Conservation (phyloP, 768 basidiomycete species). For the Phlegmacium glaucopus region DNA sequence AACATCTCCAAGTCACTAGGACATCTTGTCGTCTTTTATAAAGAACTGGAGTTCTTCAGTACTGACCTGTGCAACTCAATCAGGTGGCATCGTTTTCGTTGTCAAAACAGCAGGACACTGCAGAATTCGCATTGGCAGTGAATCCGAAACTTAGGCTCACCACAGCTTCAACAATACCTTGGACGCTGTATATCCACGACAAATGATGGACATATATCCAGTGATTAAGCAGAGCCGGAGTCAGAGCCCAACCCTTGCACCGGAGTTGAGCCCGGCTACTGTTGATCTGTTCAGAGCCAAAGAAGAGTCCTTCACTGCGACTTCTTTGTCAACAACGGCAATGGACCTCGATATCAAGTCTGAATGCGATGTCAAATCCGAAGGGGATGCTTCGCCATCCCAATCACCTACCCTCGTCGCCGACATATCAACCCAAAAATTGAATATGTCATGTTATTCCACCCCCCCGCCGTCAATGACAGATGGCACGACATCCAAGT, state of each 20-base stretch:
- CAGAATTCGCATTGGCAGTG: slow-evolving; percentile 7
- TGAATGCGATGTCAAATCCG: slow-evolving; percentile 25
- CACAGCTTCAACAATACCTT: slow-evolving; percentile 5
- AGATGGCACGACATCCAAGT: slow-evolving; percentile 32
- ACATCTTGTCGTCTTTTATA: background rate
- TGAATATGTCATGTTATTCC: slow-evolving; percentile 31
- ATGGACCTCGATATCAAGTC: slow-evolving; percentile 32
- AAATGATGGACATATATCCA: slow-evolving; percentile 19
- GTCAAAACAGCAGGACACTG: slow-evolving; percentile 8
- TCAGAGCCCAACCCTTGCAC: slow-evolving; percentile 17
- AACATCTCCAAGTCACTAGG: no score
- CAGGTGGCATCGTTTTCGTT: slow-evolving; percentile 6
- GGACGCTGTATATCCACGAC: slow-evolving; percentile 8
- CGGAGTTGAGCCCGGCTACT: slow-evolving; percentile 12
- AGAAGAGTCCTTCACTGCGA: slow-evolving; percentile 28
- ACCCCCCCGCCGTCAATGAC: slow-evolving; percentile 30
- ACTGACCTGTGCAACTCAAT: slow-evolving; percentile 14
- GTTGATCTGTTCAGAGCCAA: slow-evolving; percentile 28
- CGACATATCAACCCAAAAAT: slow-evolving; percentile 29
- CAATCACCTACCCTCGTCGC: slow-evolving; percentile 33
- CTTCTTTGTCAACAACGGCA: slow-evolving; percentile 17
- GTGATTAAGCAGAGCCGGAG: slow-evolving; percentile 17
- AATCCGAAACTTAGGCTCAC: slow-evolving; percentile 5
- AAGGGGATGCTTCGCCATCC: slow-evolving; percentile 28
- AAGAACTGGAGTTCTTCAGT: slow-evolving; percentile 6